A percentile compares a stretch with the other conserved stretches of the same genome.
Conservation (phyloP, 371 early-diverging fungal species). For the Mucor sp. region DNA sequence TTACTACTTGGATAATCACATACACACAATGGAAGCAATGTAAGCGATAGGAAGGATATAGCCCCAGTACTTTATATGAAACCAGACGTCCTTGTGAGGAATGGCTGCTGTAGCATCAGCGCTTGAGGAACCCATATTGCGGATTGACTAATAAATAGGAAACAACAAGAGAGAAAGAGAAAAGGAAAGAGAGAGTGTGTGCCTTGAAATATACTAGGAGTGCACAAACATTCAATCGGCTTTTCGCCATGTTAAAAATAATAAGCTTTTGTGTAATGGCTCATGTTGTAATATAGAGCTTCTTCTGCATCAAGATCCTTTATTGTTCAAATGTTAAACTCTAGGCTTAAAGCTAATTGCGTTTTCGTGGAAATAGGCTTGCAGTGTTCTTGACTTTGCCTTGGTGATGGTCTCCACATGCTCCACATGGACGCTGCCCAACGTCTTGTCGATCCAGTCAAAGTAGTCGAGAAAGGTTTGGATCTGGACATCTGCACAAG, state of each 20-base stretch:
- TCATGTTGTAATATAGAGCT: no score
- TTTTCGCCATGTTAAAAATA: background rate
- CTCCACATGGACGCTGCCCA: conserved; percentile 35
- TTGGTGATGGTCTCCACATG: conserved; percentile 26
- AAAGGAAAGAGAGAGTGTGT: background rate
- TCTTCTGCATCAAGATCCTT: background rate
- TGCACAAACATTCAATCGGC: background rate
- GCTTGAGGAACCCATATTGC: background rate
- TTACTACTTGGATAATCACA: background rate
- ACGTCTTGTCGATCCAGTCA: conserved; percentile 39
- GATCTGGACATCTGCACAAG: conserved; percentile 28
- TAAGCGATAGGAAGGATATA: conserved; percentile 12
- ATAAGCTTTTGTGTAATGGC: background rate
- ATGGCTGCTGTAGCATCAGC: background rate
- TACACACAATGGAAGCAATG: conserved; percentile 15
- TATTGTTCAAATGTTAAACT: conserved; percentile 22
- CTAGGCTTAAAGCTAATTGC: conserved; percentile 44
- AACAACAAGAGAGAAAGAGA: background rate
- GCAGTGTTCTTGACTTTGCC: conserved; percentile 22
- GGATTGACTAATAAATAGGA: background rate
- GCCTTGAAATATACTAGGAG: background rate
- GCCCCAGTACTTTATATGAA: conserved; percentile 19
- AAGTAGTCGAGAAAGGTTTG: conserved; percentile 43
- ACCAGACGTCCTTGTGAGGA: conserved; percentile 18
- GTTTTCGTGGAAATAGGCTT: conserved; percentile 38